Percentiles rank a stretch among this genome's conserved stretches.
These are phyloP conservation scores for Striga asiatica DNA, from an alignment of 257 asterid species.

Conservation along the genomic window DNA sequence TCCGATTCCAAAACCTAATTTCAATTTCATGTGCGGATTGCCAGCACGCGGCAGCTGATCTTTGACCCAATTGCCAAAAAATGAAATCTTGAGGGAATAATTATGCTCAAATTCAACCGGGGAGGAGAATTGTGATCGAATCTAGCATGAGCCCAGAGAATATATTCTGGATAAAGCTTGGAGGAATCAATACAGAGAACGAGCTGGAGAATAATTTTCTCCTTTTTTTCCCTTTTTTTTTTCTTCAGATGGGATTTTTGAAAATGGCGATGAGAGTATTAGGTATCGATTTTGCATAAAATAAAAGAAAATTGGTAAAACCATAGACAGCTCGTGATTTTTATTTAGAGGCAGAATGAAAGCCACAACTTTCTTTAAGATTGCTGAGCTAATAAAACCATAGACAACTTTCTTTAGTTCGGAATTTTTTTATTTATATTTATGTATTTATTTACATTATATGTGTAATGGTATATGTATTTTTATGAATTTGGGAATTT, in stretches of 20 bases:
- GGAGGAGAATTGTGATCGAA: too few relatives aligned
- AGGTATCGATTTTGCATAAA: too few relatives aligned
- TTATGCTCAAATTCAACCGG: not conserved
- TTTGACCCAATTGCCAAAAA: not conserved
- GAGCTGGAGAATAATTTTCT: not conserved
- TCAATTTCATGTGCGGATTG: not conserved
- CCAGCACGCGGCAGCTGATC: not conserved
- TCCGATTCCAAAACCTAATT: not conserved
- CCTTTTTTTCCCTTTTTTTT: not conserved
- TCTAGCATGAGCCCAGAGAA: too few relatives aligned
- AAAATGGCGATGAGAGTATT: not conserved
- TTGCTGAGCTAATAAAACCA: too few relatives aligned
- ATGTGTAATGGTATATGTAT: not conserved
- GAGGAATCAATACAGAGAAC: not conserved
- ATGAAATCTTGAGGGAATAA: not conserved
- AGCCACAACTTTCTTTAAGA: not conserved
- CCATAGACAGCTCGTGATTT: not conserved
- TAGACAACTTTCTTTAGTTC: too few relatives aligned
- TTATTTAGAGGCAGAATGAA: not conserved
- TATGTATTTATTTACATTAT: too few relatives aligned
- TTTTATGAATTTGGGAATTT: too few relatives aligned
- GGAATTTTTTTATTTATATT: too few relatives aligned
- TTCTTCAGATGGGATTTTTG: not conserved
- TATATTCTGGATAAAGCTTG: not conserved
- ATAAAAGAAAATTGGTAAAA: not conserved